A percentile compares a stretch with the other conserved stretches of the same genome.
Evolutionary conservation across 2,329 filamentous ascomycete genomes (phyloP).

Genomic region (Xylariaceae sp.): DNA sequence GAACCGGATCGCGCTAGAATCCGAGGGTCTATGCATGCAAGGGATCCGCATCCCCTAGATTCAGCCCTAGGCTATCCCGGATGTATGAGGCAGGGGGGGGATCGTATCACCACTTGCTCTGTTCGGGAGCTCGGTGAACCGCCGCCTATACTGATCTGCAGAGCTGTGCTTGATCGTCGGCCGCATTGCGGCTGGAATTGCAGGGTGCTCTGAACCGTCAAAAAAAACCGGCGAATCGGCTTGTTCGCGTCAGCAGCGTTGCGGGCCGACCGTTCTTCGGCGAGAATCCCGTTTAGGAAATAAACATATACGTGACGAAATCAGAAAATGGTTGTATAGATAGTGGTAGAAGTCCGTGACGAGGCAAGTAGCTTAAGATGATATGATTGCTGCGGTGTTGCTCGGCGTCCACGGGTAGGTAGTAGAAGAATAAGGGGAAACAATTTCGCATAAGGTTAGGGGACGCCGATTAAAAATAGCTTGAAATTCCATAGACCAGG

Average conservation of each 20-base stretch:
- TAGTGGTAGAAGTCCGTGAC: too few species aligned
- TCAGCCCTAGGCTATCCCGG: constrained; percentile 26
- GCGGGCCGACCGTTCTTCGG: constrained; percentile 10
- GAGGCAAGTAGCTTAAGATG: too few species aligned
- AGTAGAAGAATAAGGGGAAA: background rate
- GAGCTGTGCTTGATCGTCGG: constrained; percentile 1
- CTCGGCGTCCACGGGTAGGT: background rate
- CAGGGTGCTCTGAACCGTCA: constrained; percentile 9
- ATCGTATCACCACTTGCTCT: constrained; percentile 8
- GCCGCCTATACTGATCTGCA: constrained; percentile 11
- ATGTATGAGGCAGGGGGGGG: constrained; percentile 20
- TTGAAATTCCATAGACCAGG: background rate
- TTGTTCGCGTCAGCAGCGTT: constrained; percentile 4
- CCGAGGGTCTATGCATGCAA: constrained; percentile 11
- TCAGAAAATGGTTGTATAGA: too few species aligned
- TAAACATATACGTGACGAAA: constrained; percentile 1
- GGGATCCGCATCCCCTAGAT: constrained; percentile 22
- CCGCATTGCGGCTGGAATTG: constrained; percentile 10
- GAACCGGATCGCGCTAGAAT: too few species aligned
- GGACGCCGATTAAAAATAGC: background rate
- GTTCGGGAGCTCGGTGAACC: constrained; percentile 23
- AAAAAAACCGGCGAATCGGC: constrained; percentile 9
- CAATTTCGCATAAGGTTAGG: background rate
- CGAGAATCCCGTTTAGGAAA: background rate
- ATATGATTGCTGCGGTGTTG: too few species aligned